Evolutionary conservation across 164 flowering plant genomes (phyloP).

Genomic region (Berberis thunbergii): DNA sequence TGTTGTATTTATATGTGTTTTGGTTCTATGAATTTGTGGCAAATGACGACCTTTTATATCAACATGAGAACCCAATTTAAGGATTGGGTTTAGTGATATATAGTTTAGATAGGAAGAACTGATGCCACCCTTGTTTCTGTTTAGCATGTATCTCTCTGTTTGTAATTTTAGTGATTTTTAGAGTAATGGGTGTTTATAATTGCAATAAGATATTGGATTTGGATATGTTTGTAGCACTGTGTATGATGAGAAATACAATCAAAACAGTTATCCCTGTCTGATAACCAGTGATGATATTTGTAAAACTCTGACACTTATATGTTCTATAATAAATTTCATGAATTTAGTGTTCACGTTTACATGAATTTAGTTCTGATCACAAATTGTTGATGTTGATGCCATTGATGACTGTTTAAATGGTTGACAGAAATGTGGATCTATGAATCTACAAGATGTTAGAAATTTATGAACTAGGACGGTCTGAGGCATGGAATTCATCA

Average conservation of each 20-base stretch:
- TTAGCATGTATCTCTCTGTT: background rate
- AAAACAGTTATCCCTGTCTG: constrained; percentile 18
- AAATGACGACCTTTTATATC: constrained; percentile 8
- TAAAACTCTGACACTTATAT: constrained; percentile 3
- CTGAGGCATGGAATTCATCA: constrained; percentile 5
- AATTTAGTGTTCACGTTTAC: background rate
- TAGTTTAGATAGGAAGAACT: constrained; percentile 16
- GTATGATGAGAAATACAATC: constrained; percentile 10
- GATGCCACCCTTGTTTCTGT: constrained; percentile 1
- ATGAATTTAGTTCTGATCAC: background rate
- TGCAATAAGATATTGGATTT: too few relatives aligned
- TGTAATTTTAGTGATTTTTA: background rate
- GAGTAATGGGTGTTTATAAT: background rate
- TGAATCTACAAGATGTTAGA: constrained; percentile 6
- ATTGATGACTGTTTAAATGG: constrained; percentile 6
- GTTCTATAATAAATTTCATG: background rate
- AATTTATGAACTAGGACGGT: constrained; percentile 14
- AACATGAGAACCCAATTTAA: constrained; percentile 7
- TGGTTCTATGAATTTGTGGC: background rate
- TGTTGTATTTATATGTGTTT: background rate
- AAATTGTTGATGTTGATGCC: background rate
- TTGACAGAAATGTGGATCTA: constrained; percentile 3
- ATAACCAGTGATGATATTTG: constrained; percentile 10
- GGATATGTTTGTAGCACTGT: background rate
- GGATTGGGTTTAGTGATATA: constrained; percentile 11